phyloP scores from a whole-genome alignment of 2,329 filamentous ascomycete genomes.

The Xylariales sp. region DNA sequence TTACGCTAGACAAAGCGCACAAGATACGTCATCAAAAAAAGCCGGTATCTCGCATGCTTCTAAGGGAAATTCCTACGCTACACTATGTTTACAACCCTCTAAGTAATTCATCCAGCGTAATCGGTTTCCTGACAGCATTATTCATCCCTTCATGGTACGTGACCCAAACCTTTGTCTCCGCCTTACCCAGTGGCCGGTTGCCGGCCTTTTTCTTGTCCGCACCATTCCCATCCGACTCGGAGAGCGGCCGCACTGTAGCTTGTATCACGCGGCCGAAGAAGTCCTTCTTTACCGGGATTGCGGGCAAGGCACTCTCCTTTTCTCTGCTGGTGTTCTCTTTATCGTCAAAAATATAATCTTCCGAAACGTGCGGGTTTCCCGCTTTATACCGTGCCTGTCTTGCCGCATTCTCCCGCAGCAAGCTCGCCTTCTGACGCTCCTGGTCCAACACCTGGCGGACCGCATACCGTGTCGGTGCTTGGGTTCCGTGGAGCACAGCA shows the following conservation, averaged over 20 bases:
- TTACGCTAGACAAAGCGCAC: conserved; percentile 20
- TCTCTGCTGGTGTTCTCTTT: conserved; percentile 54
- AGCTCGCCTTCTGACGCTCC: conserved; percentile 81
- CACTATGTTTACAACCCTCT: conserved; percentile 58
- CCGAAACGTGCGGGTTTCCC: conserved; percentile 53
- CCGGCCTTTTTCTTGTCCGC: conserved; percentile 44
- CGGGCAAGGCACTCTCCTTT: conserved; percentile 39
- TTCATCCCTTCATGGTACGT: conserved; percentile 82
- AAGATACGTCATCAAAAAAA: conserved; percentile 33
- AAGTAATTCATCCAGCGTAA: conserved; percentile 77
- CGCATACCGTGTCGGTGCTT: conserved; percentile 85
- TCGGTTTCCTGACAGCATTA: conserved; percentile 81
- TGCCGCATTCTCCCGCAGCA: conserved; percentile 72
- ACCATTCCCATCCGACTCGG: conserved; percentile 53
- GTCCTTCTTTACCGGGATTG: conserved; percentile 54
- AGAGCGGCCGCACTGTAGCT: conserved; percentile 48
- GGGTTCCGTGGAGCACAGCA: conserved; percentile 64
- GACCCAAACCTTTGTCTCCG: conserved; percentile 74
- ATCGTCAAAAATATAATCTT: conserved; percentile 49
- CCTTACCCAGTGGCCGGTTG: conserved; percentile 47
- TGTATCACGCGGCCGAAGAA: conserved; percentile 55
- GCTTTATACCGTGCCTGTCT: conserved; percentile 73
- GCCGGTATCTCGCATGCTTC: conserved; percentile 36
- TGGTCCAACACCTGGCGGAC: conserved; percentile 93
- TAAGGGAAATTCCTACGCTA: conserved; percentile 17